Base-by-base conservation (phyloP, 768 basidiomycete genomes). In the Lentinula guzmanii region DNA sequence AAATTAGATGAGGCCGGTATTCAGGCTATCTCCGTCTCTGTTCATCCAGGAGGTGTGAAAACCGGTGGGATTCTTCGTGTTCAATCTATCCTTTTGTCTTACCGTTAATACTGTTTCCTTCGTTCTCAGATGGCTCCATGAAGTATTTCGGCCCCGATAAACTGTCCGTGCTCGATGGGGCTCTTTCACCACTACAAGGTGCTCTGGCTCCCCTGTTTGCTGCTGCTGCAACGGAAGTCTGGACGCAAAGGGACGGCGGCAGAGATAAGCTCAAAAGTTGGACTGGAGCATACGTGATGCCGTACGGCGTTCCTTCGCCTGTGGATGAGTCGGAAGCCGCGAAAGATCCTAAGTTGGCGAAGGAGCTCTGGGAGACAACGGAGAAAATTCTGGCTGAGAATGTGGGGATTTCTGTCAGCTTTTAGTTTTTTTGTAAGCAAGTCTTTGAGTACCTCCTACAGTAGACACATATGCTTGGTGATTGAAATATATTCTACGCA, bases 11-110 rank as follows among this genome's bases (percentile, higher is more conserved):
- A 65, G 0, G 67, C 70, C 39, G 70, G 68, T 13, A 65, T 73
- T 0, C 71, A 72, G 10, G 77, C 80, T 52, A 75, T 74, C 3
- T 72, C 67, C 28, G 70, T 82, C 16, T 62, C 77, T 0, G 52
- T 82, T 1, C 75, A 81, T 63, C 81, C 82, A 0, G 81, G 81
- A 1, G 60, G 64, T 1, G 75, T 81, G 1, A 61, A 67, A 24
- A 78, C 81, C 1, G 73, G 75, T 72, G 56, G 24, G 61, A 21
- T 66, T 39, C 5, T 39, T 39, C 5, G 9, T 8, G 5, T 13
- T 39, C 7, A 13, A 39, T 39, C 37, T 39, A 39, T 28, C 4
- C 13, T 39, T 13, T 3, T 39, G 37, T 39, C 37, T 39, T 8
- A 39, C 37, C 37, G 2, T 28, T 28, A 28, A 28, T 28, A 13